Evolutionary conservation across 2,329 filamentous ascomycete genomes (phyloP).

Genomic region (Nannizzia gypsea): DNA sequence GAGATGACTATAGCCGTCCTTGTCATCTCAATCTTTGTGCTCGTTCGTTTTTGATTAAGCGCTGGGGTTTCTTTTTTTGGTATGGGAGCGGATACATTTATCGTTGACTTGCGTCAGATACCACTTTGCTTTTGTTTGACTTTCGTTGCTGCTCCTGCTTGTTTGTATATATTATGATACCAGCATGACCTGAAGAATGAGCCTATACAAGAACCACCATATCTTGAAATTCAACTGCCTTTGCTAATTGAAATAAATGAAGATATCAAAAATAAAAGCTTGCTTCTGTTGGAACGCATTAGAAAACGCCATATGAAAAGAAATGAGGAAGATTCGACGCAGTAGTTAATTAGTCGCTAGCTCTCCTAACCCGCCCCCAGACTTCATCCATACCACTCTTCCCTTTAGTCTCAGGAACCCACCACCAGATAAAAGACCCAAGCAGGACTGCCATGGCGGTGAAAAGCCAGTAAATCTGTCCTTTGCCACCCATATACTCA

Average conservation of each 20-base stretch:
- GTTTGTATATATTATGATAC: constrained; percentile 2
- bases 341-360: constrained; percentile 24
- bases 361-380: constrained; percentile 54
- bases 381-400: constrained; percentile 77
- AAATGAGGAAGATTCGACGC: neutral
- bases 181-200: neutral
- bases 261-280: neutral
- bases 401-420: constrained; percentile 78
- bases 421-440: constrained; percentile 57
- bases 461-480: constrained; percentile 89
- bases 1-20: constrained; percentile 12
- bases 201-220: neutral
- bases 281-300: neutral
- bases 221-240: neutral
- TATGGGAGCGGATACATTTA: neutral
- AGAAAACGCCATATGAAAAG: neutral
- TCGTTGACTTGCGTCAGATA: neutral
- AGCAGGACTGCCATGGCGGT: constrained; percentile 58
- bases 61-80: neutral
- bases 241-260: neutral
- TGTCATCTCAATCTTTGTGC: neutral
- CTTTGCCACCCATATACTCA: constrained; percentile 59
- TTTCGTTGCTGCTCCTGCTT: neutral
- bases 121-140: neutral
- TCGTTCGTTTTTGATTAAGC: neutral